Evolutionary conservation across 2,329 filamentous ascomycete genomes (phyloP).

Genomic region (Colletotrichum theobromicola): DNA sequence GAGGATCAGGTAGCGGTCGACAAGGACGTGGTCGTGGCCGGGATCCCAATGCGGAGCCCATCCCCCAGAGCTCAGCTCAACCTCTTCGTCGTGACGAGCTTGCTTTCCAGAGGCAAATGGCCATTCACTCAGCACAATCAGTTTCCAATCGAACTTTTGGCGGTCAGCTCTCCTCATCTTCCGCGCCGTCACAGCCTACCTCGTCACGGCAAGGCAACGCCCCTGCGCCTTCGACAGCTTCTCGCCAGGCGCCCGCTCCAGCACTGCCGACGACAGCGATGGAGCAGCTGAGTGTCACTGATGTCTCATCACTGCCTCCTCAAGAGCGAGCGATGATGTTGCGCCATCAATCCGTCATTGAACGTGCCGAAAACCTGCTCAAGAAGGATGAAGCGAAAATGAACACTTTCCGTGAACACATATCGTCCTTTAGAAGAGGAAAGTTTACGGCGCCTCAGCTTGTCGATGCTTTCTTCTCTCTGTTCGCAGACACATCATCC

Average conservation of each 20-base stretch:
- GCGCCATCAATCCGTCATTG: constrained; percentile 83
- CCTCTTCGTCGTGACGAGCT: constrained; percentile 85
- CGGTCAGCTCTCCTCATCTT: constrained; percentile 72
- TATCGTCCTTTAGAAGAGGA: constrained; percentile 78
- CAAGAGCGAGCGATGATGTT: constrained; percentile 82
- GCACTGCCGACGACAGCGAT: constrained; percentile 40
- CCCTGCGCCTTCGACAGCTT: neutral
- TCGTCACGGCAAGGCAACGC: constrained; percentile 23
- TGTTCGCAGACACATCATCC: constrained; percentile 80
- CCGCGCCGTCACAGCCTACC: constrained; percentile 38
- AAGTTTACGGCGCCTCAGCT: constrained; percentile 75
- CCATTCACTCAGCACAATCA: constrained; percentile 86
- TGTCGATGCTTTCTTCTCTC: constrained; percentile 84
- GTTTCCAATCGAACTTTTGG: constrained; percentile 83
- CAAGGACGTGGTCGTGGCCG: constrained; percentile 67
- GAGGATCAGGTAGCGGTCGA: constrained; percentile 37
- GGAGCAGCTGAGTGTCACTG: constrained; percentile 56
- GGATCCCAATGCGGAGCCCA: constrained; percentile 84
- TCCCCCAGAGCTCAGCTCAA: constrained; percentile 79
- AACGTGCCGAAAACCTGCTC: constrained; percentile 82
- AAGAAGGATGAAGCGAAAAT: constrained; percentile 79
- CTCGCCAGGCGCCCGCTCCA: constrained; percentile 16
- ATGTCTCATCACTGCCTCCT: constrained; percentile 62
- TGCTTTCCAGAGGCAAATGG: constrained; percentile 90
- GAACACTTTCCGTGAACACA: constrained; percentile 75